A percentile compares a stretch with the other conserved stretches of the same genome.
These are phyloP conservation scores for Fusarium goolgardi DNA, from an alignment of 2,329 filamentous ascomycete species.

Conservation along the genomic window DNA sequence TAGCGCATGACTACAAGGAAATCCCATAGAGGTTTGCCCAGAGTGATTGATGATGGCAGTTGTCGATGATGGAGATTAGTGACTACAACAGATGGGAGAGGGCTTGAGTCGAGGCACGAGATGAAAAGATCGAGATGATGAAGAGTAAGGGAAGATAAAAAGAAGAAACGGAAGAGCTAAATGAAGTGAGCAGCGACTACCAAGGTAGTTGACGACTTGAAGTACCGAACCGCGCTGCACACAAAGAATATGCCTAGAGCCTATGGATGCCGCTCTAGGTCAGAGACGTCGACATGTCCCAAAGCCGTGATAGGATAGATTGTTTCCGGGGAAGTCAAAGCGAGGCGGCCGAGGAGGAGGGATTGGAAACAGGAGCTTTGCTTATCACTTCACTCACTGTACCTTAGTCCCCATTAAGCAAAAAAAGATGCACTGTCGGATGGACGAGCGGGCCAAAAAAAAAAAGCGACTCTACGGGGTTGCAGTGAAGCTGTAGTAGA, in stretches of 20 bases:
- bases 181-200: constrained; percentile 16
- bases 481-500: constrained; percentile 9
- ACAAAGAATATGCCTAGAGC: constrained; percentile 1
- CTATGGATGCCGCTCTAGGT: constrained; percentile 18
- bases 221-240: constrained; percentile 19
- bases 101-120: neutral
- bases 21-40: constrained; percentile 1
- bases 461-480: constrained; percentile 25
- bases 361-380: constrained; percentile 11
- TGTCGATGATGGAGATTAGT: constrained; percentile 16
- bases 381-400: neutral
- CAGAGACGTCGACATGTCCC: constrained; percentile 16
- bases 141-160: neutral
- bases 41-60: constrained; percentile 14
- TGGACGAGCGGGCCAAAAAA: neutral
- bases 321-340: constrained; percentile 27
- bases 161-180: constrained; percentile 1
- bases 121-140: neutral
- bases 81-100: neutral
- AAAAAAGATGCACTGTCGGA: constrained; percentile 7
- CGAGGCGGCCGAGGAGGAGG: constrained; percentile 26
- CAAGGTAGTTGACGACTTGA: constrained; percentile 10
- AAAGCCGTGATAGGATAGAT: constrained; percentile 29
- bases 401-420: neutral
- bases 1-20: constrained; percentile 39